Conservation (phyloP, 345 rosid genomes). For the Syzygium grande region DNA sequence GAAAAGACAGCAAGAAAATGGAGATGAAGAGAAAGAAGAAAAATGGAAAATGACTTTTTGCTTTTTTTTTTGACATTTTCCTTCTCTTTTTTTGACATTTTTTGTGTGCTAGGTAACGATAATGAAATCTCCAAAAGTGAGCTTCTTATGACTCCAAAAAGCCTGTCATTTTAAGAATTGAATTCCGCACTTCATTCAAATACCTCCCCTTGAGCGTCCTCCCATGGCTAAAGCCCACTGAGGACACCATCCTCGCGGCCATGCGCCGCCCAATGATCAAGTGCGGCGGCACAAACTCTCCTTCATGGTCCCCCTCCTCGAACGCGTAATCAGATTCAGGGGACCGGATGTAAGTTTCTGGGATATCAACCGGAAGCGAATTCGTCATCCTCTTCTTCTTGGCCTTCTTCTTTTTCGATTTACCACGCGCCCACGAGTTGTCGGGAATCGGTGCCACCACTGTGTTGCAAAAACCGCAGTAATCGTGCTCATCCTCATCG, state of each 20-base stretch:
- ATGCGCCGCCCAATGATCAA: slow-evolving; percentile 35
- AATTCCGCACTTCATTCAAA: slow-evolving; percentile 68
- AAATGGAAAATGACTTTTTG: neutral
- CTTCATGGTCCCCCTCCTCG: slow-evolving; percentile 22
- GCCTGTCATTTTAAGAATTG: slow-evolving; percentile 80
- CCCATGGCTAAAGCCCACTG: slow-evolving; percentile 69
- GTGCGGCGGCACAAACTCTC: slow-evolving; percentile 49
- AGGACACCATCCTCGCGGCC: slow-evolving; percentile 63
- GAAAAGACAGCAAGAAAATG: neutral
- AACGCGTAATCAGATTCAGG: neutral
- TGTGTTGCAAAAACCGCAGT: neutral
- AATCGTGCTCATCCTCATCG: neutral
- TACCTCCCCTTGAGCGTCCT: slow-evolving; percentile 82
- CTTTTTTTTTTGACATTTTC: neutral
- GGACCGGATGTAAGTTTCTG: slow-evolving; percentile 5
- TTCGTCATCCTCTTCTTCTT: slow-evolving; percentile 3
- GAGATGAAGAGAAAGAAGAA: neutral
- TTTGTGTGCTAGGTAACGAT: neutral
- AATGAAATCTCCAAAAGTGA: neutral
- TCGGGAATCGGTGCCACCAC: neutral
- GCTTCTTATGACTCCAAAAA: slow-evolving; percentile 50
- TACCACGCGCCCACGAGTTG: neutral
- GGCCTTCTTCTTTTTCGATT: slow-evolving; percentile 5
- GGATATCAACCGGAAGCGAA: slow-evolving; percentile 25
- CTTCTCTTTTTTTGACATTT: neutral